Percentiles rank a stretch among this genome's conserved stretches.
Evolutionary conservation across 805 yeast species (phyloP).

Genomic region (Monosporozyma solicola): DNA sequence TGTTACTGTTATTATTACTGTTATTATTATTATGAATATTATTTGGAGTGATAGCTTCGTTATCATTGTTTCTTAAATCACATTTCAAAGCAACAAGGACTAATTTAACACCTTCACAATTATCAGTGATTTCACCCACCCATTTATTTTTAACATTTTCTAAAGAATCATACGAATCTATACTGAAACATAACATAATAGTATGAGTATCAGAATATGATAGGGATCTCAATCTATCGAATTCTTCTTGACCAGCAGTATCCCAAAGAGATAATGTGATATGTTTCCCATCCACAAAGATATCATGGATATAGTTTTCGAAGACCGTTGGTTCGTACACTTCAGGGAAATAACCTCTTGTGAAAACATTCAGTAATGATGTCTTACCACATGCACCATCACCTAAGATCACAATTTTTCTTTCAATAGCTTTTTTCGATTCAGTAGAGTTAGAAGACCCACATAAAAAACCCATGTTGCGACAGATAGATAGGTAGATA

Average conservation of each 20-base stretch:
- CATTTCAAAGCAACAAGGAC: slow-evolving; percentile 86
- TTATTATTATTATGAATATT: slow-evolving; percentile 15
- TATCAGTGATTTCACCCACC: slow-evolving; percentile 87
- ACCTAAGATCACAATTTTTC: slow-evolving; percentile 88
- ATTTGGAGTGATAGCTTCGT: slow-evolving; percentile 23
- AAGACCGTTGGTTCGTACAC: slow-evolving; percentile 93
- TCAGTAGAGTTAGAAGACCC: neutral
- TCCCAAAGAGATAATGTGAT: slow-evolving; percentile 94
- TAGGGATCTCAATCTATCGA: slow-evolving; percentile 83
- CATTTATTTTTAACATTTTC: slow-evolving; percentile 92
- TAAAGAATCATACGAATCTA: slow-evolving; percentile 83
- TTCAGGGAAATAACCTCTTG: slow-evolving; percentile 86
- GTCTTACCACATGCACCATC: slow-evolving; percentile 98
- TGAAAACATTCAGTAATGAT: slow-evolving; percentile 78
- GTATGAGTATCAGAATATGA: slow-evolving; percentile 90
- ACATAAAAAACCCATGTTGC: neutral
- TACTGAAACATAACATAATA: slow-evolving; percentile 78
- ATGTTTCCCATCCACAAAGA: slow-evolving; percentile 79
- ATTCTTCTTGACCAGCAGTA: slow-evolving; percentile 98
- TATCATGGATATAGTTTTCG: slow-evolving; percentile 95
- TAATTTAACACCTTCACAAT: slow-evolving; percentile 90
- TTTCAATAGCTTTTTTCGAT: slow-evolving; percentile 19
- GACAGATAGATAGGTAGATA: no score
- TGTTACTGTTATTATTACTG: slow-evolving; percentile 20
- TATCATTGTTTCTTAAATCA: slow-evolving; percentile 72